Conservation (phyloP, 2,329 filamentous ascomycete species). For the Cordyceps militaris region DNA sequence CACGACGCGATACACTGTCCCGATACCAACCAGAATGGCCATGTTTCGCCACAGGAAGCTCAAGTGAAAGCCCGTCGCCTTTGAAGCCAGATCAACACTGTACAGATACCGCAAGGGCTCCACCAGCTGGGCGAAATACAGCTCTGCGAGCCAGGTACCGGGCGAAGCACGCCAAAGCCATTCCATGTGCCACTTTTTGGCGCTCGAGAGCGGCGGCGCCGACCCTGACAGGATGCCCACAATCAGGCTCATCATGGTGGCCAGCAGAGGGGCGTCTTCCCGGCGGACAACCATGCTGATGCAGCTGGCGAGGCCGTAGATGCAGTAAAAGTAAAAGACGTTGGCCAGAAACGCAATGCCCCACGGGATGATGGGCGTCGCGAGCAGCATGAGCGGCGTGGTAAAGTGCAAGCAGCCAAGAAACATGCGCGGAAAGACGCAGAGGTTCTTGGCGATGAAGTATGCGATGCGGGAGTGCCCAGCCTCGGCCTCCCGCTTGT, state of each 20-base stretch:
- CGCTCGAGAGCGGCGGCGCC: slow-evolving; percentile 41
- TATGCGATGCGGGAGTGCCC: slow-evolving; percentile 51
- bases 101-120: slow-evolving; percentile 44
- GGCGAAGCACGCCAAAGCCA: slow-evolving; percentile 50
- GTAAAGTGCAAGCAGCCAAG: slow-evolving; percentile 49
- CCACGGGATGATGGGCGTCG: slow-evolving; percentile 44
- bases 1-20: slow-evolving; percentile 37
- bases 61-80: slow-evolving; percentile 38
- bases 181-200: slow-evolving; percentile 44
- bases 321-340: slow-evolving; percentile 50
- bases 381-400: slow-evolving; percentile 40
- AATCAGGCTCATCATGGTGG: slow-evolving; percentile 47
- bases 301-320: slow-evolving; percentile 47
- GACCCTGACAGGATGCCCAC: slow-evolving; percentile 48
- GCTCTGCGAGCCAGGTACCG: slow-evolving; percentile 49
- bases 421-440: slow-evolving; percentile 43
- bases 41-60: slow-evolving; percentile 39
- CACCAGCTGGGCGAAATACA: slow-evolving; percentile 47
- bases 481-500: slow-evolving; percentile 47
- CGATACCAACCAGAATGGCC: slow-evolving; percentile 35
- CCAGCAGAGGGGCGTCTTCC: slow-evolving; percentile 50
- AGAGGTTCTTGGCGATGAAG: slow-evolving; percentile 48
- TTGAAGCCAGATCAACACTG: slow-evolving; percentile 38
- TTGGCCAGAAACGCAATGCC: slow-evolving; percentile 42
- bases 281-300: slow-evolving; percentile 47